phyloP scores from a whole-genome alignment of 2,329 filamentous ascomycete species.

The Acephala macrosclerotiorum region DNA sequence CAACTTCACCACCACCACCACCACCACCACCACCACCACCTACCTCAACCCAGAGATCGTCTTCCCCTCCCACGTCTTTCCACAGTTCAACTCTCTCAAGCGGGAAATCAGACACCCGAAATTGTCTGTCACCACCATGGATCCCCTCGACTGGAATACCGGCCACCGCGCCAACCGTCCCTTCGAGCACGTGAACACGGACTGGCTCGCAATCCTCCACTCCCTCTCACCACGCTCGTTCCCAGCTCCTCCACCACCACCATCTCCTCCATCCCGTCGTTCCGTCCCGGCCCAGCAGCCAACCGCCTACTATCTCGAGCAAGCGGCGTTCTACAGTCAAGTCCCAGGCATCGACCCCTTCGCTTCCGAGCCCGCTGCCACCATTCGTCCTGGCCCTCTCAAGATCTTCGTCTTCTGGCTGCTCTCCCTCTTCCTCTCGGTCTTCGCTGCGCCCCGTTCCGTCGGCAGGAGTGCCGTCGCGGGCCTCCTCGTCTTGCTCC shows the following conservation, averaged over 20 bases:
- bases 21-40: not conserved
- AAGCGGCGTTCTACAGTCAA: slow-evolving; percentile 12
- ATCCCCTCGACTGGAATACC: not conserved
- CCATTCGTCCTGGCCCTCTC: not conserved
- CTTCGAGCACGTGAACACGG: not conserved
- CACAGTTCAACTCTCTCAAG: not conserved
- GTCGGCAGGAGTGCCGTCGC: not conserved
- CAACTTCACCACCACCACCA: not conserved
- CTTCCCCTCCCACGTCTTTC: not conserved
- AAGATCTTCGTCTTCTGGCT: not conserved
- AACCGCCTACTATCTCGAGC: slow-evolving; percentile 14
- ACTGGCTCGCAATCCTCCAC: not conserved
- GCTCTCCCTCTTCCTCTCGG: not conserved
- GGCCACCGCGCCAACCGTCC: not conserved
- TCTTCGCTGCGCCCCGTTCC: not conserved
- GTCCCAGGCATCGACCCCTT: slow-evolving; percentile 8
- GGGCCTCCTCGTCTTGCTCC: not conserved
- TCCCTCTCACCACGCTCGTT: not conserved
- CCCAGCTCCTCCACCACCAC: not conserved
- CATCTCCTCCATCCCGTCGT: not conserved
- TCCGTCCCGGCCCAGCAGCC: not conserved
- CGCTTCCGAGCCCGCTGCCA: not conserved
- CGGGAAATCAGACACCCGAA: not conserved
- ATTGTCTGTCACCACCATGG: not conserved
- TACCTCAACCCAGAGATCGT: not conserved